These are phyloP conservation scores for Sarcodon sp. DNA, from an alignment of 768 basidiomycete species.

Conservation along the genomic window DNA sequence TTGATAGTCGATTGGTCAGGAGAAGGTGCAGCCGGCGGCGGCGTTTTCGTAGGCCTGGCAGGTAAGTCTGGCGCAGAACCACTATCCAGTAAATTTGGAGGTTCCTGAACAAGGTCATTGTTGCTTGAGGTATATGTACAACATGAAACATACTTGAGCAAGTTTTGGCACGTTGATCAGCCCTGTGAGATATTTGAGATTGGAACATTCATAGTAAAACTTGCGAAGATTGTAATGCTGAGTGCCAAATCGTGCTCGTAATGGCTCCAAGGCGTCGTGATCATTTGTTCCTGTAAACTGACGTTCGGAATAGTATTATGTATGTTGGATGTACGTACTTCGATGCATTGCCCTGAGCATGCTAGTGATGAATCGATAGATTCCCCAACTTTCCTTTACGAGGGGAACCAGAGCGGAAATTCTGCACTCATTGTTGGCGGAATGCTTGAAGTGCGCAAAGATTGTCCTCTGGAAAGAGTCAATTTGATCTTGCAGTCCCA, in stretches of 20 bases:
- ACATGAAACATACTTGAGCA: conserved; percentile 49
- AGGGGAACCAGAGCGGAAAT: conserved; percentile 93
- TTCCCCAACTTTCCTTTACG: conserved; percentile 99
- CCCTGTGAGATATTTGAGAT: conserved; percentile 94
- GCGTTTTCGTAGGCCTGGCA: conserved; percentile 58
- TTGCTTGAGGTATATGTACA: neutral
- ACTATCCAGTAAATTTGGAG: conserved; percentile 83
- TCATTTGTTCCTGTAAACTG: conserved; percentile 66
- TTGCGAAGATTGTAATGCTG: conserved; percentile 92
- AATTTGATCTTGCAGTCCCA: conserved; percentile 97
- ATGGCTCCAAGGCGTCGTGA: conserved; percentile 77
- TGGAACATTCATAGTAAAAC: conserved; percentile 99
- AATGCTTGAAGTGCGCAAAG: conserved; percentile 87
- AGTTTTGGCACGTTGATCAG: conserved; percentile 98
- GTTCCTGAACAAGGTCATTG: conserved; percentile 45
- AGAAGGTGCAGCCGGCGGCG: conserved; percentile 60
- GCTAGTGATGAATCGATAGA: conserved; percentile 96
- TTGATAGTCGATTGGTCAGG: conserved; percentile 62
- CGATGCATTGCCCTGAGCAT: conserved; percentile 98
- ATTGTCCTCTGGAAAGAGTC: conserved; percentile 98
- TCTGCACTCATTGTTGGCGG: conserved; percentile 92
- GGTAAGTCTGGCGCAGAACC: conserved; percentile 82
- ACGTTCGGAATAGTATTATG: neutral
- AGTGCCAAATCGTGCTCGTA: conserved; percentile 75
- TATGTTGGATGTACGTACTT: conserved; percentile 32